Evolutionary conservation across 2,329 filamentous ascomycete genomes (phyloP), one percentile per base, ranked within the genome.

Genomic region (Claviceps sp.): DNA sequence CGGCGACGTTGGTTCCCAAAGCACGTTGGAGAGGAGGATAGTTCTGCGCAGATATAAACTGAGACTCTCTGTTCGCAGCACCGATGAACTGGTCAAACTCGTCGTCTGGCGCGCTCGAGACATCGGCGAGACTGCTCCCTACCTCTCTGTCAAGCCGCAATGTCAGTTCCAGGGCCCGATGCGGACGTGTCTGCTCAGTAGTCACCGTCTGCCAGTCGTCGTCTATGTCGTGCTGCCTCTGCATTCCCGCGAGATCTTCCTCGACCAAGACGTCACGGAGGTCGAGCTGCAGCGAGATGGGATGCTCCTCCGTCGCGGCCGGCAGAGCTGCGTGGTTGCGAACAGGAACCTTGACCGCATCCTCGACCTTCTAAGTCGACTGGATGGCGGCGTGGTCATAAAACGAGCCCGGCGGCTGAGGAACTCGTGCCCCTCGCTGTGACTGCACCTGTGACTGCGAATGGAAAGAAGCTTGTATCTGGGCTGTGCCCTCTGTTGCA

Each of bases 101-200:
- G 40, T 60, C 56, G 13, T 62, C 56, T 37, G 56, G 54, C 16
- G 52, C 55, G 44, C 74, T 72, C 1, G 72, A 74, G 6, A 69
- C 65, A 53, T 75, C 67, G 2, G 72, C 72, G 22, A 76, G 56
- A 52, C 72, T 76, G 55, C 68, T 73, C 9, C 72, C 70, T 14
- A 63, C 62, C 20, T 61, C 64, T 50, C 62, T 62, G 47, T 50
- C 38, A 30, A 55, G 34, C 13, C 50, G 55, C 56, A 53, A 61
- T 49, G 34, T 57, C 57, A 51, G 59, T 51, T 22, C 62, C 60
- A 41, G 57, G 55, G 43, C 59, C 56, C 40, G 45, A 22, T 16
- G 56, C 55, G 50, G 58, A 51, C 9, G 53, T 9, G 55, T 53
- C 22, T 59, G 57, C 13, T 67, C 67, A 2, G 62, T 68, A 0